Evolutionary conservation across 2,329 filamentous ascomycete species (phyloP).

Genomic region (Fusarium sp.): DNA sequence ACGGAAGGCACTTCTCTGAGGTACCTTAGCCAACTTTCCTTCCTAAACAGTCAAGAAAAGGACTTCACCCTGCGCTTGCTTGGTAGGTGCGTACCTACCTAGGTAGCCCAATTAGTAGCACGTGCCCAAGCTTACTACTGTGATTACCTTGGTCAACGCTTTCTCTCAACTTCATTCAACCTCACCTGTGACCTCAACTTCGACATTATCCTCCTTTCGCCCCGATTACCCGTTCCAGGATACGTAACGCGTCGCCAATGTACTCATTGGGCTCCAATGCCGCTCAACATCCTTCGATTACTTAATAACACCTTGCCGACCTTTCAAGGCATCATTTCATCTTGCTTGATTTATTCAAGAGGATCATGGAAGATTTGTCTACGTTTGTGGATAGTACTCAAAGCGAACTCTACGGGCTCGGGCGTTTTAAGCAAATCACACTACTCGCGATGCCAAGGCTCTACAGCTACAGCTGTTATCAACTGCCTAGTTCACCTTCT

Average conservation of each 20-base stretch:
- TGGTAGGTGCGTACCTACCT: slow-evolving; percentile 7
- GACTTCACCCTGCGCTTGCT: slow-evolving; percentile 31
- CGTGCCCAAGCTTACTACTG: slow-evolving; percentile 28
- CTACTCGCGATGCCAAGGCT: not conserved
- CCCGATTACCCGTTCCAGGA: not conserved
- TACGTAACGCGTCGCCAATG: not conserved
- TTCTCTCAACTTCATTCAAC: slow-evolving; percentile 23
- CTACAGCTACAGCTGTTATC: not conserved
- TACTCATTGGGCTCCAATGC: not conserved
- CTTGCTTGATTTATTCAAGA: too few relatives aligned
- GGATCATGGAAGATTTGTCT: too few relatives aligned
- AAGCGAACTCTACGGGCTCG: too few relatives aligned
- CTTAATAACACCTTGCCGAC: not conserved
- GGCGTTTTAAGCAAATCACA: not conserved
- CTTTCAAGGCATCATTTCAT: not conserved
- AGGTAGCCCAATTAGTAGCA: slow-evolving; percentile 2
- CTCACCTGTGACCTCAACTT: slow-evolving; percentile 1
- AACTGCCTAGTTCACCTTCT: not conserved
- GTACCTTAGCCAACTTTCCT: slow-evolving; percentile 3
- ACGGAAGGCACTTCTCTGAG: slow-evolving; percentile 25
- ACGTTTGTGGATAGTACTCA: too few relatives aligned
- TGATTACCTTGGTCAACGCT: slow-evolving; percentile 9
- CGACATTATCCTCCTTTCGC: not conserved
- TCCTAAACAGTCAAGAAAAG: slow-evolving; percentile 9
- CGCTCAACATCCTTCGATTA: not conserved